Percentiles rank a stretch among this genome's conserved stretches.
These are phyloP conservation scores for Tribonema minus DNA, from an alignment of 108 stramenopile genomes.

Conservation along the genomic window DNA sequence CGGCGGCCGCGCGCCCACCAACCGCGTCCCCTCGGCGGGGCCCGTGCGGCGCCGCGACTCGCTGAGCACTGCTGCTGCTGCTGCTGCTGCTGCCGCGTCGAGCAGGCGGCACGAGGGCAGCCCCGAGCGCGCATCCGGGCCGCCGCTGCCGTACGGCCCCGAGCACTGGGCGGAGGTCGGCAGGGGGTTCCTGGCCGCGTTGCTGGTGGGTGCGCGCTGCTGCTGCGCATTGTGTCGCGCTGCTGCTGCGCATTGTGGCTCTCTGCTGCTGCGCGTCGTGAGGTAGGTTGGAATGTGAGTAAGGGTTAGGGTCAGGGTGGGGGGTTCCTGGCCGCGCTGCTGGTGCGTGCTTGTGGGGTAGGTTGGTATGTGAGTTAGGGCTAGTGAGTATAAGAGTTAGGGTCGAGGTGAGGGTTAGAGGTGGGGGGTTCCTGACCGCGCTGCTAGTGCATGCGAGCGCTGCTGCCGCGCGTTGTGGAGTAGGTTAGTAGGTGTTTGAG, in stretches of 20 bases:
- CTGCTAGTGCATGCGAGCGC: constrained; percentile 18
- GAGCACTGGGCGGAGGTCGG: constrained; percentile 50
- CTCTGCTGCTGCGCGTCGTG: too few relatives aligned
- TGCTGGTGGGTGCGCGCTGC: constrained; percentile 24
- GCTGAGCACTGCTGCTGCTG: constrained; percentile 10
- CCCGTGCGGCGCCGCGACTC: not conserved
- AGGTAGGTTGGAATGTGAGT: too few relatives aligned
- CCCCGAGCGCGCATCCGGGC: constrained; percentile 5
- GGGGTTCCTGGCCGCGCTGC: too few relatives aligned
- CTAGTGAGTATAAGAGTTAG: too few relatives aligned
- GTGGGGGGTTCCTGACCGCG: constrained; percentile 36
- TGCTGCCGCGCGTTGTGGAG: too few relatives aligned
- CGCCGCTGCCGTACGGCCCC: constrained; percentile 14
- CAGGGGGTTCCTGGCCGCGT: constrained; percentile 32
- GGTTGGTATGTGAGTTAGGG: too few relatives aligned
- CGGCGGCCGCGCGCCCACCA: constrained; percentile 17
- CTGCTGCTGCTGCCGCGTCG: not conserved
- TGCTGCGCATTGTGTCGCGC: too few relatives aligned
- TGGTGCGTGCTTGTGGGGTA: too few relatives aligned
- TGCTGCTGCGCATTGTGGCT: too few relatives aligned
- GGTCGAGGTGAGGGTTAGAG: too few relatives aligned
- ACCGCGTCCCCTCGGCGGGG: not conserved
- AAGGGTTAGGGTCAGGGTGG: too few relatives aligned
- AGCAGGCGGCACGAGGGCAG: not conserved
- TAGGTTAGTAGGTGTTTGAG: too few relatives aligned